Evolutionary conservation across 257 asterid species (phyloP), one percentile per base, ranked within the genome.

Genomic region (Capsicum baccatum): DNA sequence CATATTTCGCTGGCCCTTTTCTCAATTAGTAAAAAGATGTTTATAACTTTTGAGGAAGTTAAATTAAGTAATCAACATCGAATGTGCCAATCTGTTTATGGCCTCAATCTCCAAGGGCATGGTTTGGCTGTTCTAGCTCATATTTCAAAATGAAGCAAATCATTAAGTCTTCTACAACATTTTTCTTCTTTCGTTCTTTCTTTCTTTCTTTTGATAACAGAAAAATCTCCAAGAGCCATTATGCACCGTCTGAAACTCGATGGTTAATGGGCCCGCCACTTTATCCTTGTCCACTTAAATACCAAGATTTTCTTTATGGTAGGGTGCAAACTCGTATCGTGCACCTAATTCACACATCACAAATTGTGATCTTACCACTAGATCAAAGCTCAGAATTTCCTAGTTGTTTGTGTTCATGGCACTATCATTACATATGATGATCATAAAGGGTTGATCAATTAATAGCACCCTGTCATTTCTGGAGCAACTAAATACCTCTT

Each of bases 61-160:
- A 68, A 16, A 68, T 33, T 37, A 37, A 15, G 50, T 12, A 14
- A 68, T 37, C 76, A 68, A 67, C 19, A 6, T 68, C 0, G 8
- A 68, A 14, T 68, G 7, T 68, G 76, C 17, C 76, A 37, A 15
- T 67, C 76, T 1, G 13, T 35, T 37, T 67, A 68, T 1, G 8
- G 14, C 76, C 76, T 68, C 76, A 15, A 67, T 68, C 50, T 68
- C 76, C 76, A 68, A 37, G 54, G 76, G 52, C 76, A 37, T 68
- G 52, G 15, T 37, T 68, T 15, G 76, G 76, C 52, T 68, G 76
- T 39, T 68, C 50, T 68, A 68, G 52, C 14, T 68, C 76, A 37
- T 37, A 68, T 37, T 15, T 68, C 52, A 21, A 15, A 67, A 67
- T 67, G 76, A 67, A 68, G 52, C 76, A 68, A 66, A 39, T 19